Evolutionary conservation across 164 flowering plant genomes (phyloP).

Genomic region (Dillenia turbinata): DNA sequence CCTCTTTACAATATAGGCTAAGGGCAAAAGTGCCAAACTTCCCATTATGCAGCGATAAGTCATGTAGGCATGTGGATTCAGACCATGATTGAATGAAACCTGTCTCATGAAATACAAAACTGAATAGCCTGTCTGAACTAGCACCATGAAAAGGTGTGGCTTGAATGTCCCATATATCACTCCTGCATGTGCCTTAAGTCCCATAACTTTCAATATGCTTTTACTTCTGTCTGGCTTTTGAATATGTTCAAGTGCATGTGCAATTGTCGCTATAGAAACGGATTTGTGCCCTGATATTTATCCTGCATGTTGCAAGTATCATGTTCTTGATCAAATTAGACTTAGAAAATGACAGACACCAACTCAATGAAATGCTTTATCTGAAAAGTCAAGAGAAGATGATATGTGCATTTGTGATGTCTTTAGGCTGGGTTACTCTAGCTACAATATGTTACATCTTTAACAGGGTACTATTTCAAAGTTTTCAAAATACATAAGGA

Average conservation of each 20-base stretch:
- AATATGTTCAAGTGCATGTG: not conserved
- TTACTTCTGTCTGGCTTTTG: not conserved
- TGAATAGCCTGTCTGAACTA: constrained; percentile 7
- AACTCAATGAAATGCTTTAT: no score
- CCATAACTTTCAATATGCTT: constrained; percentile 2
- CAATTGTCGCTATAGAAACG: not conserved
- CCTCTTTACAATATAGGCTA: constrained; percentile 15
- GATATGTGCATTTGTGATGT: no score
- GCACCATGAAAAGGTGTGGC: constrained; percentile 14
- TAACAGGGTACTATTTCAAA: no score
- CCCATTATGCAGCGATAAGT: constrained; percentile 11
- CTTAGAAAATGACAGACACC: no score
- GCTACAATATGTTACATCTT: no score
- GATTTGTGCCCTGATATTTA: not conserved
- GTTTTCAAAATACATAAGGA: no score
- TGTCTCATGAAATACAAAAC: constrained; percentile 10
- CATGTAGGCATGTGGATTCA: constrained; percentile 17
- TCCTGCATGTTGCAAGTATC: constrained; percentile 7
- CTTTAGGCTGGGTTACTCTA: no score
- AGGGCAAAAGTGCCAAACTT: constrained; percentile 7
- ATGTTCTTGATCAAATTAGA: constrained; percentile 7
- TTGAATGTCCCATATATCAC: constrained; percentile 4
- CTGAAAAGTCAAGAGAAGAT: no score
- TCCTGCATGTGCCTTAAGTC: not conserved
- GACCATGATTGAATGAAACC: constrained; percentile 13